phyloP scores from a whole-genome alignment of 2,329 filamentous ascomycete genomes.

The Diaporthe vaccinii region DNA sequence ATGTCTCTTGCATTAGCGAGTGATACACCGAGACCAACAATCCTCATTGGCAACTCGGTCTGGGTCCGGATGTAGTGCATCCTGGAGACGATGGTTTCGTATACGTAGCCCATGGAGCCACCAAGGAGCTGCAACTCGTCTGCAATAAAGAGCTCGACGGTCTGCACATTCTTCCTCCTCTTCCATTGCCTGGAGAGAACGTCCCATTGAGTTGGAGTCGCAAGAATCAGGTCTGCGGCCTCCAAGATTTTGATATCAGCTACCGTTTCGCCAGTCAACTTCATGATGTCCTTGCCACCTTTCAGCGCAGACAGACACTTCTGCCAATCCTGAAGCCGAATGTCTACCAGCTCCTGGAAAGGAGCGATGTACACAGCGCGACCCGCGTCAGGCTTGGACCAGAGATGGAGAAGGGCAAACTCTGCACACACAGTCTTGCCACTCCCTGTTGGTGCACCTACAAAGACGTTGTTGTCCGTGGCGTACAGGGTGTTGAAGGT shows the following conservation, averaged over 20 bases:
- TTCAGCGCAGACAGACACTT: slow-evolving; percentile 78
- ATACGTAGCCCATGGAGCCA: slow-evolving; percentile 87
- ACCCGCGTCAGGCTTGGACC: slow-evolving; percentile 78
- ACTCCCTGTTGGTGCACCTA: slow-evolving; percentile 93
- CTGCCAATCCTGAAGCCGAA: slow-evolving; percentile 86
- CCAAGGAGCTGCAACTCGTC: slow-evolving; percentile 96
- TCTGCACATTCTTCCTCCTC: slow-evolving; percentile 93
- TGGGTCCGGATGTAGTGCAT: slow-evolving; percentile 97
- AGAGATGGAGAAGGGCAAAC: slow-evolving; percentile 90
- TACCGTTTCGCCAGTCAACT: slow-evolving; percentile 92
- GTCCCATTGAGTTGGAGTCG: slow-evolving; percentile 96
- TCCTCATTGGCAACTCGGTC: slow-evolving; percentile 85
- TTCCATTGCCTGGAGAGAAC: slow-evolving; percentile 97
- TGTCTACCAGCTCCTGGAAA: slow-evolving; percentile 92
- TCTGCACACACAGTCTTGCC: slow-evolving; percentile 98
- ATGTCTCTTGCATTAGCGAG: slow-evolving; percentile 93
- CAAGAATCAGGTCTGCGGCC: slow-evolving; percentile 88
- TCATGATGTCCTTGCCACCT: slow-evolving; percentile 91
- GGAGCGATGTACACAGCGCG: slow-evolving; percentile 95
- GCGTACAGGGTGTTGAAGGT: slow-evolving; percentile 94
- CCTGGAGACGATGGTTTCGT: slow-evolving; percentile 96
- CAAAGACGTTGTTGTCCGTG: slow-evolving; percentile 92
- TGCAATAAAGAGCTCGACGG: slow-evolving; percentile 90
- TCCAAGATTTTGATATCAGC: slow-evolving; percentile 92
- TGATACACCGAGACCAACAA: slow-evolving; percentile 91